These are phyloP conservation scores for Astraeus odoratus DNA, from an alignment of 768 basidiomycete genomes.

Conservation along the genomic window DNA sequence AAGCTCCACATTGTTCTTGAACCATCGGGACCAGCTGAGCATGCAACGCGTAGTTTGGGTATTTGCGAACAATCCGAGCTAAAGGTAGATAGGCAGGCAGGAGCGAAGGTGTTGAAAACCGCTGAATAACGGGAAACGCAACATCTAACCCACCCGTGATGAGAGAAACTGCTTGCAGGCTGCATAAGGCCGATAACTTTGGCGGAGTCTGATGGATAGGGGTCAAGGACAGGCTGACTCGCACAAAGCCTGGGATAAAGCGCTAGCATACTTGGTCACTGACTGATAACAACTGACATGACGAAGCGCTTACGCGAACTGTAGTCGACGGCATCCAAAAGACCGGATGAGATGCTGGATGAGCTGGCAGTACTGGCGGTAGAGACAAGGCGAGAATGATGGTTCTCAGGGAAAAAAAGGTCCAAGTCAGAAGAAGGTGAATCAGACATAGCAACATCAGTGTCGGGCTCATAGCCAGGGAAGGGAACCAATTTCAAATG, in stretches of 20 bases:
- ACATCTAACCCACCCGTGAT: slow-evolving; percentile 56
- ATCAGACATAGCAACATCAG: slow-evolving; percentile 66
- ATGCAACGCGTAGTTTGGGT: slow-evolving; percentile 76
- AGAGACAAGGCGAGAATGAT: slow-evolving; percentile 60
- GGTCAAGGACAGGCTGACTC: slow-evolving; percentile 50
- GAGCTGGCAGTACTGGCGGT: slow-evolving; percentile 43
- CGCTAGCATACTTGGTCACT: slow-evolving; percentile 7
- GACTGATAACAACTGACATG: not conserved
- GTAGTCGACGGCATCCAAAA: slow-evolving; percentile 39
- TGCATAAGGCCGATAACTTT: slow-evolving; percentile 58
- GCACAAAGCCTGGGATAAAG: slow-evolving; percentile 59
- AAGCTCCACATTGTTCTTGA: slow-evolving; percentile 78
- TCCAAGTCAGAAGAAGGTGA: slow-evolving; percentile 48
- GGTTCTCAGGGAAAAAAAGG: slow-evolving; percentile 43
- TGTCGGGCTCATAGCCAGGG: slow-evolving; percentile 55
- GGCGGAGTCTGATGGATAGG: slow-evolving; percentile 42
- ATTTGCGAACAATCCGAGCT: slow-evolving; percentile 72
- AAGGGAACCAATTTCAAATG: slow-evolving; percentile 73
- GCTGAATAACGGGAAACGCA: slow-evolving; percentile 10
- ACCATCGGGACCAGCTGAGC: slow-evolving; percentile 61
- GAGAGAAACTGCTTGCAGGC: slow-evolving; percentile 51
- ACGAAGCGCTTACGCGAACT: slow-evolving; percentile 40
- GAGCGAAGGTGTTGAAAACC: slow-evolving; percentile 8
- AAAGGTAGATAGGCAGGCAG: slow-evolving; percentile 2
- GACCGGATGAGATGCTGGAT: slow-evolving; percentile 39